Conservation (phyloP, 805 yeast species). For the Suhomyces xylopsoci region DNA sequence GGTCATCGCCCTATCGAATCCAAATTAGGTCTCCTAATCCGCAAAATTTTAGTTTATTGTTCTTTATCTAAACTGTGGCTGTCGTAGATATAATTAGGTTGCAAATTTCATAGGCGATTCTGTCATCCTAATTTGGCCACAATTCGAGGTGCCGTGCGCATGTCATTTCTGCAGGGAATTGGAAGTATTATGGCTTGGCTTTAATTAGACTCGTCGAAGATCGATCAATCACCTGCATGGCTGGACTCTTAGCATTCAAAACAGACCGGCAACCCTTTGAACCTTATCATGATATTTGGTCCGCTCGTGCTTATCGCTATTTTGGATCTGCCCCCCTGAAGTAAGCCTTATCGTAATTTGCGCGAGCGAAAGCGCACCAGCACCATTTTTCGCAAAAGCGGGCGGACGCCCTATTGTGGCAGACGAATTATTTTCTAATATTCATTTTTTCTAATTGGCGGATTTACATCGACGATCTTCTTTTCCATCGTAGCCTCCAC, state of each 20-base stretch:
- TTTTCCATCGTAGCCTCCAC: neutral
- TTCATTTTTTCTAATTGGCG: no score
- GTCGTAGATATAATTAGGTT: neutral
- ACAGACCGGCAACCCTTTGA: neutral
- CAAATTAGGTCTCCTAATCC: neutral
- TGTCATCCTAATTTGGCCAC: neutral
- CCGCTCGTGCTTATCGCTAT: neutral
- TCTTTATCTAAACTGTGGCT: neutral
- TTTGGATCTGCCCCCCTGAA: neutral
- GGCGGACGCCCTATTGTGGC: neutral
- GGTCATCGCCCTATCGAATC: neutral
- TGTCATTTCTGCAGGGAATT: neutral
- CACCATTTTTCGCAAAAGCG: neutral
- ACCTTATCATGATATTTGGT: neutral
- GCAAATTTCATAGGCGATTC: neutral
- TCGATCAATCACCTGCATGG: neutral
- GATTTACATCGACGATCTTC: neutral
- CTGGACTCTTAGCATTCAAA: no score
- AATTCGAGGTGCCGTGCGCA: neutral
- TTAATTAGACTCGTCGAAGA: neutral
- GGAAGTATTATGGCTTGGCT: neutral
- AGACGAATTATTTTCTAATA: no score
- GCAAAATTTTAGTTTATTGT: neutral
- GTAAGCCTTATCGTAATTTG: neutral
- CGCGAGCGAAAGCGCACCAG: neutral